Base-by-base conservation (phyloP, 1,139 yeast species). In the Trichomonascaceae sp. region DNA sequence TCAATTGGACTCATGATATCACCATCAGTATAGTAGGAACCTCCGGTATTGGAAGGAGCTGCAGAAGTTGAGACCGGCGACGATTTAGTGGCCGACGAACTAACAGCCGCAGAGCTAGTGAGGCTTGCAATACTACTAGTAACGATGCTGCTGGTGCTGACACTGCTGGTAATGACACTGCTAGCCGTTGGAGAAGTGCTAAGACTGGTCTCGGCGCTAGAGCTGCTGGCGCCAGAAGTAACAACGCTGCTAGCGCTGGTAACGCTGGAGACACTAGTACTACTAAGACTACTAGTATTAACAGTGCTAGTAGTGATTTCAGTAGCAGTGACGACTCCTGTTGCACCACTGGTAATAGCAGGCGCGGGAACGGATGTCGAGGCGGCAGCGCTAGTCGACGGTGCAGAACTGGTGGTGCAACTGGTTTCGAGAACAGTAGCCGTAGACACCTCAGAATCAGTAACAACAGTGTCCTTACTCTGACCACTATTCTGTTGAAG, bases 1-100 rank as follows among this genome's bases (percentile, higher is more conserved):
- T 77, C 76, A 56, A 85, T 72, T 1, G 78, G 73, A 10, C 67
- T 59, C 66, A 84, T 84, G 47, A 84, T 70, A 57, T 79, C 74
- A 48, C 74, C 71, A 49, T 63, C 54, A 39, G 60, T 55, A 56
- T 60, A 59, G 55, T 60, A 62, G 17, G 39, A 44, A 9, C 53
- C 61, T 27, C 46, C 22, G 10, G 39, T 20, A 19, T 57, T 48
- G 36, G 61, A 58, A 36, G 55, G 53, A 47, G 58, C 53, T 12
- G 61, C 50, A 32, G 60, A 55, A 10, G 57, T 53, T 20, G 50
- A 43, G 17, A 49, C 24, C 12, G 57, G 22, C 15, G 47, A 13
- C 13, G 43, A 27, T 10, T 3, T 27, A 10, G 32, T 27, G 9
- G 32, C 32, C 5, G 32, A 27, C 5, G 32, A 27, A 10, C 32